A percentile compares a stretch with the other conserved stretches of the same genome.
phyloP scores from a whole-genome alignment of 2,329 filamentous ascomycete species.

The Claviceps spartinae region DNA sequence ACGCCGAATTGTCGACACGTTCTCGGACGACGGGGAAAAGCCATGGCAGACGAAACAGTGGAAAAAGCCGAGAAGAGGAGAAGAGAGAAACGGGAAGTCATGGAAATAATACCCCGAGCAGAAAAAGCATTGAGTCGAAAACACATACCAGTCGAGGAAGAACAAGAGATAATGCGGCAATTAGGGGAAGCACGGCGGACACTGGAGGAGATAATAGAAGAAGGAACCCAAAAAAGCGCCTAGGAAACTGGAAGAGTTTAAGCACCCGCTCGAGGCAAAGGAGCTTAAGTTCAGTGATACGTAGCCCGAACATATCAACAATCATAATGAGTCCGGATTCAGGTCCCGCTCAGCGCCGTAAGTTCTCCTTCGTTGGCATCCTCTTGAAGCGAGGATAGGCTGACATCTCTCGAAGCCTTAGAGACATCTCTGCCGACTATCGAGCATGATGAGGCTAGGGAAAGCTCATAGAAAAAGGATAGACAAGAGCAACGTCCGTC shows the following conservation, averaged over 20 bases:
- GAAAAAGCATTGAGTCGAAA: too few species aligned
- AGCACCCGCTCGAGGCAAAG: too few species aligned
- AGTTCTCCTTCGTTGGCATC: slow-evolving; percentile 17
- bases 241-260: too few species aligned
- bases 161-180: too few species aligned
- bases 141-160: too few species aligned
- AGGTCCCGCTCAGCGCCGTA: slow-evolving; percentile 12
- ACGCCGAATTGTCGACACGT: slow-evolving; percentile 65
- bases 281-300: too few species aligned
- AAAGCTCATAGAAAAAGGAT: slow-evolving; percentile 20
- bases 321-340: too few species aligned
- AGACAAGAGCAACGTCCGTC: slow-evolving; percentile 4
- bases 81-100: slow-evolving; percentile 24
- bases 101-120: too few species aligned
- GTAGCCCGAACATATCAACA: too few species aligned
- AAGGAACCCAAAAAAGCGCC: too few species aligned
- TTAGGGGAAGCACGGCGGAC: too few species aligned
- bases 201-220: too few species aligned
- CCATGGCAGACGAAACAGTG: slow-evolving; percentile 29
- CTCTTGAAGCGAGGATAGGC: slow-evolving; percentile 25
- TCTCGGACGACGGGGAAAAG: slow-evolving; percentile 70
- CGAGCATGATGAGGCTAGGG: slow-evolving; percentile 11
- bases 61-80: slow-evolving; percentile 42
- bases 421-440: slow-evolving; percentile 19
- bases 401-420: slow-evolving; percentile 32